A percentile compares a stretch with the other conserved stretches of the same genome.
Conservation (phyloP, 148 eudicot species). For the Rhododendron ovatum region DNA sequence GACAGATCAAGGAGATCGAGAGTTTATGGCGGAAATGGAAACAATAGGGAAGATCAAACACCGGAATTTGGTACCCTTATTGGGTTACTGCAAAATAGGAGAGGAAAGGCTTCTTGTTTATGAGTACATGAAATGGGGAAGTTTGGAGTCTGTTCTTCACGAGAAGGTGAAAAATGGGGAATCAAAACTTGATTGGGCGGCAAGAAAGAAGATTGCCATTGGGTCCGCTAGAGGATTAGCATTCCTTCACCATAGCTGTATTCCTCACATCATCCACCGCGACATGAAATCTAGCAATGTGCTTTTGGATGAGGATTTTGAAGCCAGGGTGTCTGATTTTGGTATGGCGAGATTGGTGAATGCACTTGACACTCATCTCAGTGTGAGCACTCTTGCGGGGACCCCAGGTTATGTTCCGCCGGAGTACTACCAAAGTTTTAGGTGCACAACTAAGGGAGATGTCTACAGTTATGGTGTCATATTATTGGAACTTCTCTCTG, state of each 20-base stretch:
- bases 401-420: conserved; percentile 65
- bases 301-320: conserved; percentile 49
- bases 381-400: conserved; percentile 59
- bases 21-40: conserved; percentile 61
- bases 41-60: conserved; percentile 58
- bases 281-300: conserved; percentile 65
- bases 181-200: conserved; percentile 35
- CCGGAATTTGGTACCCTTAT: conserved; percentile 45
- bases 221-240: conserved; percentile 61
- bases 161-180: conserved; percentile 28
- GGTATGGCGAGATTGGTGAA: conserved; percentile 60
- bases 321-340: conserved; percentile 59
- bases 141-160: conserved; percentile 51
- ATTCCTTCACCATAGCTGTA: conserved; percentile 61
- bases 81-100: conserved; percentile 57
- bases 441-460: conserved; percentile 57
- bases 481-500: conserved; percentile 47
- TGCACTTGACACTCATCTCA: conserved; percentile 51
- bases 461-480: conserved; percentile 57
- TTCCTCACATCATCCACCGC: conserved; percentile 59
- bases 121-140: conserved; percentile 65
- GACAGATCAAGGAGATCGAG: conserved; percentile 54
- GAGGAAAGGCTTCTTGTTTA: conserved; percentile 59
- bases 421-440: conserved; percentile 57
- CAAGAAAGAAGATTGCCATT: conserved; percentile 45